Percentiles rank a stretch among this genome's conserved stretches.
Conservation (phyloP, 1,139 yeast species). For the Scheffersomyces insectosa region DNA sequence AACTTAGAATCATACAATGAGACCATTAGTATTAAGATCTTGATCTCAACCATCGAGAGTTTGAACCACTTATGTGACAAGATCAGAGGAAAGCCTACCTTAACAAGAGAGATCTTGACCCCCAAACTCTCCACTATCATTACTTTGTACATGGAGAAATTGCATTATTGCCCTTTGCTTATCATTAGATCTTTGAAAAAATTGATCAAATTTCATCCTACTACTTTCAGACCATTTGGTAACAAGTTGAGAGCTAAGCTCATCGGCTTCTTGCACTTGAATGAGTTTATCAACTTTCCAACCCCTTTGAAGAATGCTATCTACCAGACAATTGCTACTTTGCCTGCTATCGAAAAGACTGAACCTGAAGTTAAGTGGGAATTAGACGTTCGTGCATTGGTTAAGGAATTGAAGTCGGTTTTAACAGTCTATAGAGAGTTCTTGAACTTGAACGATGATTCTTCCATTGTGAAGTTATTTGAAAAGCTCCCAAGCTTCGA, state of each 20-base stretch:
- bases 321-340: constrained; percentile 55
- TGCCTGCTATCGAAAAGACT: constrained; percentile 58
- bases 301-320: constrained; percentile 38
- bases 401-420: constrained; percentile 53
- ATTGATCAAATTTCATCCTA: constrained; percentile 61
- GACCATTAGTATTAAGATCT: constrained; percentile 39
- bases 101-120: constrained; percentile 81
- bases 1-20: constrained; percentile 53
- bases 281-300: constrained; percentile 33
- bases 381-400: constrained; percentile 31
- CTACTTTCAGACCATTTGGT: constrained; percentile 80
- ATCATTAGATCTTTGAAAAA: constrained; percentile 51
- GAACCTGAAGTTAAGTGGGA: constrained; percentile 54
- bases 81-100: constrained; percentile 78
- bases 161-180: constrained; percentile 39
- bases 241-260: constrained; percentile 57
- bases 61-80: constrained; percentile 49
- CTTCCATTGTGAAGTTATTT: constrained; percentile 37
- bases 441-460: constrained; percentile 57
- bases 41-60: constrained; percentile 52
- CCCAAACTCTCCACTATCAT: constrained; percentile 73
- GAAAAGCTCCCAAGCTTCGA: constrained; percentile 32
- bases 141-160: constrained; percentile 49
- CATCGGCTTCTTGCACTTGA: constrained; percentile 29
- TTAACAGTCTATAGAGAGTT: constrained; percentile 57